A percentile compares a stretch with the other conserved stretches of the same genome.
phyloP scores from a whole-genome alignment of 805 yeast genomes.

The Ogataea pini region DNA sequence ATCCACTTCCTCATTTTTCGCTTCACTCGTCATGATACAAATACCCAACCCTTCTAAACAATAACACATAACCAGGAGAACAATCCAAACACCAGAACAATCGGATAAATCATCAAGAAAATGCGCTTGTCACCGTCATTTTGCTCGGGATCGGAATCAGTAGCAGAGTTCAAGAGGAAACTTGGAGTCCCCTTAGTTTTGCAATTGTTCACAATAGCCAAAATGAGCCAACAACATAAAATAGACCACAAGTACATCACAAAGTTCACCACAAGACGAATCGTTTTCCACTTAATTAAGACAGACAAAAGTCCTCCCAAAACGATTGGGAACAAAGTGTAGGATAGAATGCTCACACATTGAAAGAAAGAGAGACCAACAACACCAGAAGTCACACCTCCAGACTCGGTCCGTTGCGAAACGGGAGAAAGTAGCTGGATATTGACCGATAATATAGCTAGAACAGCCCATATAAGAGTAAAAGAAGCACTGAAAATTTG shows the following conservation, averaged over 20 bases:
- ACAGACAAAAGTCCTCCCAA: slow-evolving; percentile 49
- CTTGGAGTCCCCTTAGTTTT: slow-evolving; percentile 29
- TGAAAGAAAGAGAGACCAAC: slow-evolving; percentile 52
- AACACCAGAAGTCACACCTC: slow-evolving; percentile 32
- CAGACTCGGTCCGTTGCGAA: slow-evolving; percentile 31
- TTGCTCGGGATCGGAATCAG: slow-evolving; percentile 25
- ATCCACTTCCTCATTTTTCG: not conserved
- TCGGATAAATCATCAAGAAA: slow-evolving; percentile 54
- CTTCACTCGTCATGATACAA: not conserved
- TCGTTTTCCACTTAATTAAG: slow-evolving; percentile 42
- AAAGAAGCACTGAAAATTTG: slow-evolving; percentile 57
- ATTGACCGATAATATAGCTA: slow-evolving; percentile 49
- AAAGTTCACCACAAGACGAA: slow-evolving; percentile 43
- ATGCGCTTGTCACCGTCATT: slow-evolving; percentile 57
- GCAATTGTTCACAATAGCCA: slow-evolving; percentile 45
- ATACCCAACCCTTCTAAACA: slow-evolving; percentile 36
- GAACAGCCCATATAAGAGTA: slow-evolving; percentile 51
- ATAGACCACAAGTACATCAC: slow-evolving; percentile 52
- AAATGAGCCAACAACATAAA: slow-evolving; percentile 50
- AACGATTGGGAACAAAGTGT: slow-evolving; percentile 55
- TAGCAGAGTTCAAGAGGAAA: slow-evolving; percentile 15
- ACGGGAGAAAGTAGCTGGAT: slow-evolving; percentile 56
- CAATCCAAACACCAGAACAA: slow-evolving; percentile 51
- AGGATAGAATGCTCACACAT: slow-evolving; percentile 56
- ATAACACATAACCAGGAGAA: slow-evolving; percentile 58